Evolutionary conservation across 192 early-diverging fungal species (phyloP).

Genomic region (Funneliformis geosporum): DNA sequence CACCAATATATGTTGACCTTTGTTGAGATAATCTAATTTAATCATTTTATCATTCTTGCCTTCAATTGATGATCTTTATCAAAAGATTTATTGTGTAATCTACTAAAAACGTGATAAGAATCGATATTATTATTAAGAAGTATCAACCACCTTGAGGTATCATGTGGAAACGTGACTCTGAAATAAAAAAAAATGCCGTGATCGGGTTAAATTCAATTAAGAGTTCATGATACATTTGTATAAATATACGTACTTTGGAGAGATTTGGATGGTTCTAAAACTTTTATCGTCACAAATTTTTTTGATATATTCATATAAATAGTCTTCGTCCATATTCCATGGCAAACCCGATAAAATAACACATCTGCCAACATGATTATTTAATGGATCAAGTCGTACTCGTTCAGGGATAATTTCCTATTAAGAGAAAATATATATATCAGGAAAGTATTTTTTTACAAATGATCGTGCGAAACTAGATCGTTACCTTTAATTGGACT

Average conservation of each 20-base stretch:
- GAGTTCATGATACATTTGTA: neutral
- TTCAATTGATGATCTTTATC: neutral
- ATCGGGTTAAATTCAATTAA: neutral
- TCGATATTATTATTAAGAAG: neutral
- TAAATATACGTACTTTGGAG: neutral
- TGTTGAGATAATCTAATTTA: neutral
- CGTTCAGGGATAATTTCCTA: neutral
- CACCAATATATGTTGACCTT: constrained; percentile 2
- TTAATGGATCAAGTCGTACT: neutral
- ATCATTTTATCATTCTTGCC: neutral
- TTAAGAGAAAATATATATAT: neutral
- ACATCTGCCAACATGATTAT: neutral
- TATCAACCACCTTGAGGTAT: neutral
- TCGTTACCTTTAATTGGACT: neutral
- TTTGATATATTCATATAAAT: neutral
- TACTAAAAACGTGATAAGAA: neutral
- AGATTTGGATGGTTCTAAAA: neutral
- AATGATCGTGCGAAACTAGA: neutral
- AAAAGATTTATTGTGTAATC: neutral
- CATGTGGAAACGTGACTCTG: neutral
- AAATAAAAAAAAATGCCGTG: neutral
- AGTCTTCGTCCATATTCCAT: neutral
- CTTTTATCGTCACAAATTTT: neutral
- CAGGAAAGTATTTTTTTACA: neutral
- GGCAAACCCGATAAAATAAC: neutral